Evolutionary conservation across 805 yeast species (phyloP).

Genomic region (Candida chilensis): DNA sequence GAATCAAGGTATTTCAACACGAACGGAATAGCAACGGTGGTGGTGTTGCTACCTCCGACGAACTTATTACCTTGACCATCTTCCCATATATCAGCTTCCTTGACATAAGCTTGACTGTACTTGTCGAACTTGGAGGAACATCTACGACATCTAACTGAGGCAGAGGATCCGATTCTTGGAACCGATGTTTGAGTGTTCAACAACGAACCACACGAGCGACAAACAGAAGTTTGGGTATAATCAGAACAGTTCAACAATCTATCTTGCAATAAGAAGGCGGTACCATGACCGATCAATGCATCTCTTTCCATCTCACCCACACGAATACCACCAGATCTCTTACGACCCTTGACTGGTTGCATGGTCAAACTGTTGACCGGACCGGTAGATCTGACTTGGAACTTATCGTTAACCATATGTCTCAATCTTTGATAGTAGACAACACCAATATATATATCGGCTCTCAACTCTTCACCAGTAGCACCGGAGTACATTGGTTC

Average conservation of each 20-base stretch:
- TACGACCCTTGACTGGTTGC: conserved; percentile 99
- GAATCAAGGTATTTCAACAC: conserved; percentile 92
- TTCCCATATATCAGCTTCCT: conserved; percentile 84
- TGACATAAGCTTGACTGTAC: conserved; percentile 40
- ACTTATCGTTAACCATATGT: conserved; percentile 99
- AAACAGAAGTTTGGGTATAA: conserved; percentile 83
- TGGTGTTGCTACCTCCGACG: conserved; percentile 88
- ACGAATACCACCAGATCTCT: conserved; percentile 98
- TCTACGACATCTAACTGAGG: conserved; percentile 80
- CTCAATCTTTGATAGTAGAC: conserved; percentile 97
- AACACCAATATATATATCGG: conserved; percentile 92
- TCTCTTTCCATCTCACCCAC: conserved; percentile 99
- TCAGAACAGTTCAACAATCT: conserved; percentile 92
- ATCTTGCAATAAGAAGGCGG: conserved; percentile 90
- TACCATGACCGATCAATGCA: conserved; percentile 97
- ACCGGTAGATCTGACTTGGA: conserved; percentile 98
- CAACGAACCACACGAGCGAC: conserved; percentile 90
- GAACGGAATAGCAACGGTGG: conserved; percentile 94
- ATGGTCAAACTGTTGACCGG: conserved; percentile 94
- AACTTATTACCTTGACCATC: conserved; percentile 92
- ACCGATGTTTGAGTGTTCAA: conserved; percentile 85
- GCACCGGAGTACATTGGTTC: conserved; percentile 99
- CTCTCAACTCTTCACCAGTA: conserved; percentile 95
- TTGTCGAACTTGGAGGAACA: conserved; percentile 71
- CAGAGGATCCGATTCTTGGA: conserved; percentile 78